Evolutionary conservation across 2,329 filamentous ascomycete genomes (phyloP).

Genomic region (Aureobasidium uvarum): DNA sequence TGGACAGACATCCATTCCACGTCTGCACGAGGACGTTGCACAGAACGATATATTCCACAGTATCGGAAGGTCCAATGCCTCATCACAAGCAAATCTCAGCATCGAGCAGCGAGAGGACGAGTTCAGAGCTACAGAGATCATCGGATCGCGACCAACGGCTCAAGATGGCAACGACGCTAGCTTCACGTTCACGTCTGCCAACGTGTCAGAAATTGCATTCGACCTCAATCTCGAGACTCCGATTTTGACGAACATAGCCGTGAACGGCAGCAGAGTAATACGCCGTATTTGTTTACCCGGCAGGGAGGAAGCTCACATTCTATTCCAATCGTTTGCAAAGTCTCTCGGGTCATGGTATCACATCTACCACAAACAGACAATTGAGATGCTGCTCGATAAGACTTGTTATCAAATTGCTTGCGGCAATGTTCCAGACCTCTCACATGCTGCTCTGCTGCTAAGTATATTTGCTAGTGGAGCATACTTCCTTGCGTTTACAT

Average conservation of each 20-base stretch:
- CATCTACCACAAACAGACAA: constrained; percentile 32
- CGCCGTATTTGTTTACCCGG: constrained; percentile 30
- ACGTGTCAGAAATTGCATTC: background rate
- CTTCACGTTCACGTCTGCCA: background rate
- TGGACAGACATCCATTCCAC: background rate
- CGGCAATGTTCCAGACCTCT: constrained; percentile 6
- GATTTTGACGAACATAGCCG: background rate
- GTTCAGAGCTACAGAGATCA: background rate
- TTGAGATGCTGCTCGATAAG: constrained; percentile 28
- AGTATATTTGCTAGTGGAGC: constrained; percentile 28
- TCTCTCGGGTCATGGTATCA: constrained; percentile 34
- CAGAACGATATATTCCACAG: constrained; percentile 13
- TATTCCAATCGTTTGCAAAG: constrained; percentile 30
- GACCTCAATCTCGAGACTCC: constrained; percentile 4
- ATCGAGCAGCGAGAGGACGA: background rate
- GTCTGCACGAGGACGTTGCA: constrained; percentile 15
- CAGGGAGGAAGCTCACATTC: constrained; percentile 27
- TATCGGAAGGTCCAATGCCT: background rate
- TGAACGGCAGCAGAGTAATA: background rate
- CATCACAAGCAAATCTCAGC: background rate
- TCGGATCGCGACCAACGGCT: background rate
- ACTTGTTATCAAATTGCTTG: constrained; percentile 28
- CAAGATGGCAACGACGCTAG: background rate
- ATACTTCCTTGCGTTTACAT: constrained; percentile 25
- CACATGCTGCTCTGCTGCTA: constrained; percentile 27